These are phyloP conservation scores for Phyllosticta citrichinensis DNA, from an alignment of 2,329 filamentous ascomycete genomes.

Conservation along the genomic window DNA sequence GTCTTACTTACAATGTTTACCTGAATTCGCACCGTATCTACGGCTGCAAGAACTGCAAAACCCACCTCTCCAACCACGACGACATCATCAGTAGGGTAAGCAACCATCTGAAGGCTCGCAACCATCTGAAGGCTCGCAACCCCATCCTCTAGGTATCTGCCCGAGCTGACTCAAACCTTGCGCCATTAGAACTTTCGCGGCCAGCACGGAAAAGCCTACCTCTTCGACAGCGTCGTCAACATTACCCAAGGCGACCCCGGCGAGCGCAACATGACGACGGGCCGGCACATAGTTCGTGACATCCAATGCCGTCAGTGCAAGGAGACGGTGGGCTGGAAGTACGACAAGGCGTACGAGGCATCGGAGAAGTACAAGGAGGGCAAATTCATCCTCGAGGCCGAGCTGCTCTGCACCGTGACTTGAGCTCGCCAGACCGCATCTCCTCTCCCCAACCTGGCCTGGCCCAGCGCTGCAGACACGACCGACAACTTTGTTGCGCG, in stretches of 20 bases:
- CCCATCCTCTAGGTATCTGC: background rate
- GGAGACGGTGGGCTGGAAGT: slow-evolving; percentile 94
- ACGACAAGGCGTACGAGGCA: slow-evolving; percentile 89
- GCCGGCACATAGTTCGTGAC: slow-evolving; percentile 86
- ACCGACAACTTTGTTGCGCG: background rate
- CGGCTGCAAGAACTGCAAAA: slow-evolving; percentile 86
- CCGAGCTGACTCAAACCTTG: background rate
- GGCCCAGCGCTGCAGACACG: background rate
- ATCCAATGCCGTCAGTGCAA: slow-evolving; percentile 87
- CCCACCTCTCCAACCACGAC: slow-evolving; percentile 88
- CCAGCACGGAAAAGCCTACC: slow-evolving; percentile 94
- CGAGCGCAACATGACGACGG: slow-evolving; percentile 97
- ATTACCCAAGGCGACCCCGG: slow-evolving; percentile 71
- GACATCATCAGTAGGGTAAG: slow-evolving; percentile 89
- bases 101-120: slow-evolving; percentile 1
- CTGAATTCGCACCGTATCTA: slow-evolving; percentile 80
- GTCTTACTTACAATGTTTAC: slow-evolving; percentile 84
- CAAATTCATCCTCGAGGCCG: slow-evolving; percentile 92
- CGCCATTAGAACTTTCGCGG: slow-evolving; percentile 79
- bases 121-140: background rate
- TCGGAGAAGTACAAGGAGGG: slow-evolving; percentile 98
- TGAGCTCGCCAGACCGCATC: background rate
- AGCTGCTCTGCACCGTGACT: slow-evolving; percentile 70
- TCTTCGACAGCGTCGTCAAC: slow-evolving; percentile 93
- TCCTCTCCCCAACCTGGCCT: background rate